Base-by-base conservation (phyloP, 345 rosid genomes). In the Syzygium oleosum region DNA sequence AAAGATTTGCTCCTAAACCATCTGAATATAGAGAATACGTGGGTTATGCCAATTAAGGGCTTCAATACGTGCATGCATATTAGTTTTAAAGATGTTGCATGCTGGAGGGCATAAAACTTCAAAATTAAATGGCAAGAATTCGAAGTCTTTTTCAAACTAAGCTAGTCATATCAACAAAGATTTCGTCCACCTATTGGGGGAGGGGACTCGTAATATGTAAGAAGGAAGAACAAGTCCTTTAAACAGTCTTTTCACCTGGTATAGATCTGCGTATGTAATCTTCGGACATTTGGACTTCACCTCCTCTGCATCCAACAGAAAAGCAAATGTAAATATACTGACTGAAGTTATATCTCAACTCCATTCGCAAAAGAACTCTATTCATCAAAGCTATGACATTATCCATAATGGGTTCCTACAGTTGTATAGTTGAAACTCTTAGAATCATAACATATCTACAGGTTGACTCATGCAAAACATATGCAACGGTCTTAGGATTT, bases 201-300 rank as follows among this genome's bases (percentile, higher is more conserved):
- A 73, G 80, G 7, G 6, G 11, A 73, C 25, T 73, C 13, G 3
- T 73, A 31, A 84, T 31, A 84, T 51, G 85, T n/a, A 19, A 84
- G 61, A 46, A 7, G 14, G 61, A 88, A 29, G 61, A 52, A 88
- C 6, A 2, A 58, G 41, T n/a, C 29, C 25, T 61, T 56, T 59
- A 61, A 9, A 58, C 52, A 51, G 88, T 85, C 73, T n/a, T 31
- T 9, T 87, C 85, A 94, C 96, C 94, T 95, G 94, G 89, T 91
- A 95, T 10, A 95, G 88, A 85, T 97, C 99, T 6, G 99, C 99
- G 79, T 96, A 95, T 0, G 99, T 92, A 87, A 97, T 93, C 90
- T 94, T 97, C 2, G 95, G 97, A 91, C 94, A 92, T 85, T 95
- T 95, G 87, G 93, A 92, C 91, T 95, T 97, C 92, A 97, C 96